Conservation (phyloP, 78 protist genomes). For the Dictyostelium intermedium region DNA sequence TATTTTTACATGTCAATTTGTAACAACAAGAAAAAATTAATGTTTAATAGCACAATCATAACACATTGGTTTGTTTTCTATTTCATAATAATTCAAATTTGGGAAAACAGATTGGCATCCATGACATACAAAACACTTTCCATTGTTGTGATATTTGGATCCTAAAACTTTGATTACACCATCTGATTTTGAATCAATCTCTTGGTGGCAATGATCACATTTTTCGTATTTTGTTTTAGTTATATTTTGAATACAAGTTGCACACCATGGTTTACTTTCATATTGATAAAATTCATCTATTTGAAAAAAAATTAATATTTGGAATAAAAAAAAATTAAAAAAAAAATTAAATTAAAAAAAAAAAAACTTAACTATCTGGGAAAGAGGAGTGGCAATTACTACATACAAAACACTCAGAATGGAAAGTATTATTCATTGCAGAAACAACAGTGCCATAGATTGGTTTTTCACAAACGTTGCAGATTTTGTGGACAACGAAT, state of each 20-base stretch:
- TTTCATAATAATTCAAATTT: slow-evolving; percentile 33
- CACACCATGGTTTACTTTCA: slow-evolving; percentile 68
- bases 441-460: slow-evolving; percentile 55
- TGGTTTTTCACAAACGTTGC: slow-evolving; percentile 21
- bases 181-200: slow-evolving; percentile 33
- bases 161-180: slow-evolving; percentile 70
- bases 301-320: neutral
- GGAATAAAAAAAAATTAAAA: neutral
- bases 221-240: slow-evolving; percentile 27
- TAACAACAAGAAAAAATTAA: neutral
- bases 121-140: slow-evolving; percentile 19
- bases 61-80: slow-evolving; percentile 19
- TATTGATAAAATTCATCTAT: slow-evolving; percentile 49
- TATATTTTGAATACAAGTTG: neutral
- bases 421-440: slow-evolving; percentile 37
- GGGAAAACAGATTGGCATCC: slow-evolving; percentile 56
- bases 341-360: neutral
- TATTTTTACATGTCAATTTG: neutral
- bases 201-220: slow-evolving; percentile 42
- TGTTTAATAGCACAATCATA: slow-evolving; percentile 56
- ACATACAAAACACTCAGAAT: slow-evolving; percentile 47
- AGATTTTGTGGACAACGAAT: slow-evolving; percentile 45
- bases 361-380: slow-evolving; percentile 35
- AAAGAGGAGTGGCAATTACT: slow-evolving; percentile 8
- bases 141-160: slow-evolving; percentile 35